Base-by-base conservation (phyloP, 169 alveolate genomes). In the Cryptosporidium bovis region DNA sequence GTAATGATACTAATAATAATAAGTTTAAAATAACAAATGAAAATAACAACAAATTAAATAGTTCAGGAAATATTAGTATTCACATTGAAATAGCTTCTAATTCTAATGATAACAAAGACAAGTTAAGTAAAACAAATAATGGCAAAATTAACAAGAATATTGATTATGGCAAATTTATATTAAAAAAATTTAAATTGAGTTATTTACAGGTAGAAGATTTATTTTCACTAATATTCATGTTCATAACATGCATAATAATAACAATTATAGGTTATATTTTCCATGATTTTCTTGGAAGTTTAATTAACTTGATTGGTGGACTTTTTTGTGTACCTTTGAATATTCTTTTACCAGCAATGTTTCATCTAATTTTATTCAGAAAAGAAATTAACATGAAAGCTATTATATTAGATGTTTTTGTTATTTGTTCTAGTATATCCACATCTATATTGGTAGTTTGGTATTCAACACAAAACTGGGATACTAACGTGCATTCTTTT, bases 391-490 rank as follows among this genome's bases (percentile, higher is more conserved):
- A 51, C 33, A 60, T 77, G 16, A n/a, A 36, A 62, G 20, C 55
- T 6, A 36, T 77, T 7, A 44, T 77, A 77, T 33, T 77, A 20
- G 77, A 77, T 40, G 20, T 62, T 40, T 50, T 77, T 1, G 50
- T 77, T 27, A 77, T 77, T 58, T 24, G 53, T 2, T 60, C 71
- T 62, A 71, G 85, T 18, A 20, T 77, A 44, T 77, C 55, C 33
- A 77, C 85, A 24, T 77, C 85, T 40, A n/a, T 77, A 24, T n/a
- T 60, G 46, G 85, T 77, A 18, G 55, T 62, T 60, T 77, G 85
- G 85, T 77, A 77, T 18, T 77, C 85, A 33, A 77, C 62, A 60
- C 69, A 58, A 12, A 77, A 77, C 55, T 77, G 85, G 85, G 55
- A 53, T 34, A 62, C 29, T 8, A 36, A 56, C 12, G 62, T 15